Evolutionary conservation across 106 monocot species (phyloP).

Genomic region (Dendrobium huoshanense): DNA sequence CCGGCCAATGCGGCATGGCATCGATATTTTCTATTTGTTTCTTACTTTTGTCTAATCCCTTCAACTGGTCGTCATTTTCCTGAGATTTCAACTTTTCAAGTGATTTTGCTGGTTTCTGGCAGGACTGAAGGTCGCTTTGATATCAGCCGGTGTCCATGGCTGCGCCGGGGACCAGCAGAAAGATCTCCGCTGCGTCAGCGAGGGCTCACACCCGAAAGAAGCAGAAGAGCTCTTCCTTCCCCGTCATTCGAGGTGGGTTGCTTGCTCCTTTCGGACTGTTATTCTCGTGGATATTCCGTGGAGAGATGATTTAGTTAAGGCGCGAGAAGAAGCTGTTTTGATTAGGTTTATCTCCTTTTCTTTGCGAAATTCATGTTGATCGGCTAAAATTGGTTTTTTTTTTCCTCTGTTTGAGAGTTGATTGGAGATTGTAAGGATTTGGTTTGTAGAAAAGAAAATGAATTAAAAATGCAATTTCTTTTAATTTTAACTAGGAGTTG

Average conservation of each 20-base stretch:
- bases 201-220: slow-evolving; percentile 43
- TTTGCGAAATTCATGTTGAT: background rate
- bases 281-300: background rate
- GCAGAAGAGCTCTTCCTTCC: slow-evolving; percentile 8
- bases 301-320: background rate
- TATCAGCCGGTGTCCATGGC: slow-evolving; percentile 10
- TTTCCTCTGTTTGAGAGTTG: background rate
- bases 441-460: background rate
- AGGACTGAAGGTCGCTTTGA: background rate
- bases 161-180: slow-evolving; percentile 4
- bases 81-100: background rate
- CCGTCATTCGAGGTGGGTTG: background rate
- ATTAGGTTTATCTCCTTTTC: background rate
- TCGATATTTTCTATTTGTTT: no score
- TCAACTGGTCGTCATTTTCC: background rate
- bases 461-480: background rate
- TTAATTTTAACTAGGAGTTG: background rate
- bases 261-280: background rate
- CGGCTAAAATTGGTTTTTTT: background rate
- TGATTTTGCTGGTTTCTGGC: background rate
- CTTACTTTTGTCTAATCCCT: background rate
- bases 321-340: background rate
- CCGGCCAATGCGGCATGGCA: no score
- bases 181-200: slow-evolving; percentile 35
- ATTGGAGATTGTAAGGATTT: background rate